Evolutionary conservation across 108 stramenopile genomes (phyloP).

Genomic region (Skeletonema potamos): DNA sequence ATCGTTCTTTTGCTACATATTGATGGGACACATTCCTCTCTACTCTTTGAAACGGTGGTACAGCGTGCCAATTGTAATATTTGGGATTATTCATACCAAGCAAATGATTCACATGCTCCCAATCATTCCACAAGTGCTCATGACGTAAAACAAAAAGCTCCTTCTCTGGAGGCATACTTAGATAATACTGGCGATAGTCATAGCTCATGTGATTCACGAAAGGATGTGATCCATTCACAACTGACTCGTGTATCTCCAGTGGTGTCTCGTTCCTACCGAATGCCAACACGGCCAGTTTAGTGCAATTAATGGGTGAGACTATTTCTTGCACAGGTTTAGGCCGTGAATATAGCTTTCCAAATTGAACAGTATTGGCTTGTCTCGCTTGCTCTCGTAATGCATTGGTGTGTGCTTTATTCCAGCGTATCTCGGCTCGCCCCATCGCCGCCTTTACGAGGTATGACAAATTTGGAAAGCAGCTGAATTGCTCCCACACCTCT

Average conservation of each 20-base stretch:
- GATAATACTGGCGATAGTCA: slow-evolving; percentile 17
- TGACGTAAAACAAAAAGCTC: slow-evolving; percentile 45
- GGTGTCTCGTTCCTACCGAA: slow-evolving; percentile 7
- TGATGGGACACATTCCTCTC: slow-evolving; percentile 16
- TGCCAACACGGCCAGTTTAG: slow-evolving; percentile 2
- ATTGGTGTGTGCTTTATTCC: slow-evolving; percentile 4
- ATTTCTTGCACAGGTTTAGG: neutral
- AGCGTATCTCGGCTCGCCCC: slow-evolving; percentile 9
- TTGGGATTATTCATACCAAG: neutral
- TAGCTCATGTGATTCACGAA: slow-evolving; percentile 18
- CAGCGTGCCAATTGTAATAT: neutral
- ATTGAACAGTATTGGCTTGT: neutral
- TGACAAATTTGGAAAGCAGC: slow-evolving; percentile 2
- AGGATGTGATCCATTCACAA: slow-evolving; percentile 1
- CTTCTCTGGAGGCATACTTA: slow-evolving; percentile 18
- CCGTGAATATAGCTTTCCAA: neutral
- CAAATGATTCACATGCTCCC: neutral
- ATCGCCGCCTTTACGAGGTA: slow-evolving; percentile 13
- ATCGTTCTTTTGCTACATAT: neutral
- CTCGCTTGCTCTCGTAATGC: neutral
- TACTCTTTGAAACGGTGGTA: slow-evolving; percentile 5
- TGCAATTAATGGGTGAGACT: slow-evolving; percentile 5
- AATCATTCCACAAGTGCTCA: slow-evolving; percentile 42
- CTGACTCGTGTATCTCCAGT: neutral
- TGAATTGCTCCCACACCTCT: neutral